Percentiles rank a stretch among this genome's conserved stretches.
These are phyloP conservation scores for Coemansia sp. DNA, from an alignment of 192 early-diverging fungal species.

Conservation along the genomic window DNA sequence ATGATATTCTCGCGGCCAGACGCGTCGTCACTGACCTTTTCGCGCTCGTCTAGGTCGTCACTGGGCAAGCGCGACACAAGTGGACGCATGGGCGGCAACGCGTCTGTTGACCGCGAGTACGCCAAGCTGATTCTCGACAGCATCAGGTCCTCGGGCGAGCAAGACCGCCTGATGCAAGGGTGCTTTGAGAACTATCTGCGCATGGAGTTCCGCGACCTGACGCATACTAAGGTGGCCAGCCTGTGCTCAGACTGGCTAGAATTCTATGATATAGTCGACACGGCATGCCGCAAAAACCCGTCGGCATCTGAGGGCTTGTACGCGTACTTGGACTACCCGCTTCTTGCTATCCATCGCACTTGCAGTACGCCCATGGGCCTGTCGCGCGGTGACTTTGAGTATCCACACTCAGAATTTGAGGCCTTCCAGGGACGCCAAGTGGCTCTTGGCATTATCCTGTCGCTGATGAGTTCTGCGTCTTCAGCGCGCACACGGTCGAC, in stretches of 20 bases:
- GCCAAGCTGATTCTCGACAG: slow-evolving; percentile 51
- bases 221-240: slow-evolving; percentile 62
- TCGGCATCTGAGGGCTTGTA: slow-evolving; percentile 54
- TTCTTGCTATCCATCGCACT: slow-evolving; percentile 74
- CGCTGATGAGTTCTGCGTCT: slow-evolving; percentile 52
- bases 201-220: slow-evolving; percentile 75
- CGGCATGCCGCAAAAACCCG: slow-evolving; percentile 13
- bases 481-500: slow-evolving; percentile 51
- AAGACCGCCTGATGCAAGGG: slow-evolving; percentile 83
- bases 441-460: slow-evolving; percentile 54
- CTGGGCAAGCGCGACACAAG: slow-evolving; percentile 10
- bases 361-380: slow-evolving; percentile 65
- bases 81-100: not conserved
- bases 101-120: slow-evolving; percentile 12
- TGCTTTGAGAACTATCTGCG: slow-evolving; percentile 89
- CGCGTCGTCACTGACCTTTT: slow-evolving; percentile 9
- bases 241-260: slow-evolving; percentile 68
- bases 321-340: slow-evolving; percentile 66
- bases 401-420: slow-evolving; percentile 76
- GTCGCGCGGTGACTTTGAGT: slow-evolving; percentile 61
- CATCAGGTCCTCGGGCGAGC: slow-evolving; percentile 62
- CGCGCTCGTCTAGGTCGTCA: slow-evolving; percentile 4
- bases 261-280: slow-evolving; percentile 76
- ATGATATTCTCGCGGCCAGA: slow-evolving; percentile 65
- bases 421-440: slow-evolving; percentile 53